Conservation (phyloP, 1,284 basidiomycete species). For the Trametes hirsuta region DNA sequence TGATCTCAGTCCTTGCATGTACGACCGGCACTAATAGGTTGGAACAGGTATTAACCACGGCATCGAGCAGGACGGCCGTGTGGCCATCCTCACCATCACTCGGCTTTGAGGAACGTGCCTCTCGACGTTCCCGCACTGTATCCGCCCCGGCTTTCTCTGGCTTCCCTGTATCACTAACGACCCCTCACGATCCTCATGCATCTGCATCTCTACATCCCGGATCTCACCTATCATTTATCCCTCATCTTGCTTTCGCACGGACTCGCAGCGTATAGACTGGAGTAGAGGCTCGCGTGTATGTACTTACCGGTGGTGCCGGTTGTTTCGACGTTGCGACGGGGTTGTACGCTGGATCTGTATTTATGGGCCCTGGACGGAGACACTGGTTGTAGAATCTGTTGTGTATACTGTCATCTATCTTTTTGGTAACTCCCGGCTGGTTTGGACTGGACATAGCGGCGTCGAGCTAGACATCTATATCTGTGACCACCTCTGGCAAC, state of each 20-base stretch:
- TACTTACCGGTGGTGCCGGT: not conserved
- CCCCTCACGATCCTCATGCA: slow-evolving; percentile 13
- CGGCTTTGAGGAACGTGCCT: slow-evolving; percentile 36
- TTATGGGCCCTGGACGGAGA: not conserved
- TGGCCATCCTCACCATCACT: slow-evolving; percentile 73
- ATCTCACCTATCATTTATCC: slow-evolving; percentile 17
- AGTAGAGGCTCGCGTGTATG: slow-evolving; percentile 8
- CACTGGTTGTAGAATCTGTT: slow-evolving; percentile 10
- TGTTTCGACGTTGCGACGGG: not conserved
- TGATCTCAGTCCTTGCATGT: not conserved
- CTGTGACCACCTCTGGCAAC: no score
- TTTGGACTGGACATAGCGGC: no score
- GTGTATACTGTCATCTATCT: slow-evolving; percentile 2
- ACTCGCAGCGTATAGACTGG: slow-evolving; percentile 11
- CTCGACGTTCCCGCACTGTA: not conserved
- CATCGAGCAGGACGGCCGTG: slow-evolving; percentile 75
- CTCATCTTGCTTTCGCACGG: slow-evolving; percentile 17
- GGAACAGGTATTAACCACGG: slow-evolving; percentile 74
- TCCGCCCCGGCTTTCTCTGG: not conserved
- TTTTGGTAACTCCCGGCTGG: not conserved
- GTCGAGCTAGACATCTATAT: not conserved
- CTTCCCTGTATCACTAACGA: slow-evolving; percentile 11
- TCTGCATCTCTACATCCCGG: not conserved
- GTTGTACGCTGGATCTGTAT: slow-evolving; percentile 12
- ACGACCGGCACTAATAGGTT: slow-evolving; percentile 5